Evolutionary conservation across 495 filamentous ascomycete species (phyloP), one percentile per base, ranked within the genome.

Genomic region (Hypoxylon fragiforme): DNA sequence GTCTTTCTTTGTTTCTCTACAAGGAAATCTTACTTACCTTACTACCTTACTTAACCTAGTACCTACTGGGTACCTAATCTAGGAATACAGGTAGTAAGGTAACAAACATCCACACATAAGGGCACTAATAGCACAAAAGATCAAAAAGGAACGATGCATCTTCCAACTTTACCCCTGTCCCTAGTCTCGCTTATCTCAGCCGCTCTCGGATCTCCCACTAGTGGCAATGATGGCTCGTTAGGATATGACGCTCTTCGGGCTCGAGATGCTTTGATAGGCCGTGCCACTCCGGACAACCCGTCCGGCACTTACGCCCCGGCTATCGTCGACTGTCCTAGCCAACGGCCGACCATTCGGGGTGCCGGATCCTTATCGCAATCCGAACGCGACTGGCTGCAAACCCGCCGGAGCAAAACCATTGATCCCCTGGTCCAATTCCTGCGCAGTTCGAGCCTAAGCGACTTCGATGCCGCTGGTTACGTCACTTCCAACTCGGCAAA

Each of bases 361-460:
- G 89, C 87, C 16, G 56, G 61, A 7, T 57, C 60, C 4, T 70
- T 95, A 0, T 92, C 89, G 0, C 48, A 74, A 16, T 73, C 86
- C 34, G 91, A 96, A 70, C 79, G 75, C 20, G 65, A 76, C 57
- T 96, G 91, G 91, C 65, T 74, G 3, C 44, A 48, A 34, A 76
- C 69, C 37, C 73, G 85, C 43, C 72, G 85, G 37, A 67, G 64
- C 34, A 77, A 74, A 28, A 89, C 86, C 0, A 57, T 89, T 26
- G 65, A 78, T 2, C 81, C 89, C n/a, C 78, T 95, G 81, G 79
- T 75, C 21, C 77, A 89, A 18, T 84, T 95, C 42, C 80, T 98
- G 30, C 73, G 74, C 12, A 82, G 87, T 53, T 73, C 90, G 52
- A 84, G 83, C 44, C 89, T 98, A 52, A 64, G 77, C 13, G 84